Evolutionary conservation across 805 yeast species (phyloP).

Genomic region (Isabelozyma rhagii): DNA sequence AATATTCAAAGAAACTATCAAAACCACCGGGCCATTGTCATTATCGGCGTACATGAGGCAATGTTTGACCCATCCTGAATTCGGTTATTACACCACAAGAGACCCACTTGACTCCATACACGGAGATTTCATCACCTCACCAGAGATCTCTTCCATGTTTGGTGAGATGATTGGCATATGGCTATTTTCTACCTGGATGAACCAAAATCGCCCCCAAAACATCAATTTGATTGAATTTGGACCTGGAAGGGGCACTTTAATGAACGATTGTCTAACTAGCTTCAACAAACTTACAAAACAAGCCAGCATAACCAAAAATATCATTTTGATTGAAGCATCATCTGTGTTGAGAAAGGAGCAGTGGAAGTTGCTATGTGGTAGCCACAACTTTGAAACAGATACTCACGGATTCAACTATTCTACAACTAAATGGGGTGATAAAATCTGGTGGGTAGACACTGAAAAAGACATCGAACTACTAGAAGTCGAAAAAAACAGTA

Average conservation of each 20-base stretch:
- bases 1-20: slow-evolving; percentile 47
- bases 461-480: slow-evolving; percentile 41
- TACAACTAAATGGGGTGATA: slow-evolving; percentile 48
- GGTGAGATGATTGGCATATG: slow-evolving; percentile 84
- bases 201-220: slow-evolving; percentile 49
- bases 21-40: slow-evolving; percentile 74
- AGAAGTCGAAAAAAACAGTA: slow-evolving; percentile 19
- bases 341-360: slow-evolving; percentile 60
- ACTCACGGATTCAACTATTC: slow-evolving; percentile 35
- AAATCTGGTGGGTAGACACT: slow-evolving; percentile 59
- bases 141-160: slow-evolving; percentile 83
- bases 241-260: slow-evolving; percentile 80
- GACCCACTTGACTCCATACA: slow-evolving; percentile 60
- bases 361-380: slow-evolving; percentile 44
- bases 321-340: slow-evolving; percentile 71
- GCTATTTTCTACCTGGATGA: slow-evolving; percentile 55
- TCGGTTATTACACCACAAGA: slow-evolving; percentile 75
- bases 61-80: slow-evolving; percentile 72
- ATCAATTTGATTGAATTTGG: slow-evolving; percentile 73
- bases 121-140: slow-evolving; percentile 84
- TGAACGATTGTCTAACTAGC: slow-evolving; percentile 57
- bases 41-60: slow-evolving; percentile 75
- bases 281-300: slow-evolving; percentile 39
- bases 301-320: slow-evolving; percentile 28
- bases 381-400: slow-evolving; percentile 11